Evolutionary conservation across 2,329 filamentous ascomycete genomes (phyloP).

Genomic region (Penicillium sp.): DNA sequence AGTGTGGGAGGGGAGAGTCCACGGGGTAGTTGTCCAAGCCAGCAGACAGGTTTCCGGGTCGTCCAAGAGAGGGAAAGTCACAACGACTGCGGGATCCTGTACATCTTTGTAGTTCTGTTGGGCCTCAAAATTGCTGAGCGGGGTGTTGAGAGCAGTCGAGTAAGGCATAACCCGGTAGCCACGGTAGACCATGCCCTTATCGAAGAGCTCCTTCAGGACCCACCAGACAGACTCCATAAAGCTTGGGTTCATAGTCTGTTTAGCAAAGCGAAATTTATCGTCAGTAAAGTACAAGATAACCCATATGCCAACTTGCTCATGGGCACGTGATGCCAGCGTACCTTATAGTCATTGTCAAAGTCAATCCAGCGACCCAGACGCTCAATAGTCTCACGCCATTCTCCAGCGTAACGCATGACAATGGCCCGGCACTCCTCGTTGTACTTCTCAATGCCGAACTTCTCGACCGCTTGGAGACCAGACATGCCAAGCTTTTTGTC

Average conservation of each 20-base stretch:
- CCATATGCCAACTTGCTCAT: not conserved
- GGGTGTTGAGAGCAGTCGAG: conserved; percentile 84
- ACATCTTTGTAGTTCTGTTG: conserved; percentile 94
- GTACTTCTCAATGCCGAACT: conserved; percentile 84
- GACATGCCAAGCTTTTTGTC: conserved; percentile 93
- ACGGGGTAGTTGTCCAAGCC: conserved; percentile 87
- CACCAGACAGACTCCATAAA: conserved; percentile 98
- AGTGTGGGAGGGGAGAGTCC: conserved; percentile 82
- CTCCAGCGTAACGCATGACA: conserved; percentile 83
- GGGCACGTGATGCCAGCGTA: conserved; percentile 28
- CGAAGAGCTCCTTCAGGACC: conserved; percentile 62
- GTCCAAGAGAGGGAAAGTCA: conserved; percentile 79
- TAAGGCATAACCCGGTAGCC: conserved; percentile 94
- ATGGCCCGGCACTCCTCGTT: conserved; percentile 90
- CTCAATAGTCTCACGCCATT: conserved; percentile 88
- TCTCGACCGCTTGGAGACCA: conserved; percentile 79
- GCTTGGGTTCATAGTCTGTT: conserved; percentile 81
- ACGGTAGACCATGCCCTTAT: conserved; percentile 86
- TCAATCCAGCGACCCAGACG: conserved; percentile 93
- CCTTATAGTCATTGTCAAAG: conserved; percentile 97
- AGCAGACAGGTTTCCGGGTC: conserved; percentile 74
- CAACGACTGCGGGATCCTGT: conserved; percentile 84
- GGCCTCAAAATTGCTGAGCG: conserved; percentile 89
- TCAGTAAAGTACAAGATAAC: not conserved
- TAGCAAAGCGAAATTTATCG: not conserved